Evolutionary conservation across 2,329 filamentous ascomycete genomes (phyloP), one percentile per base, ranked within the genome.

Genomic region (Cytospora paraplurivora): DNA sequence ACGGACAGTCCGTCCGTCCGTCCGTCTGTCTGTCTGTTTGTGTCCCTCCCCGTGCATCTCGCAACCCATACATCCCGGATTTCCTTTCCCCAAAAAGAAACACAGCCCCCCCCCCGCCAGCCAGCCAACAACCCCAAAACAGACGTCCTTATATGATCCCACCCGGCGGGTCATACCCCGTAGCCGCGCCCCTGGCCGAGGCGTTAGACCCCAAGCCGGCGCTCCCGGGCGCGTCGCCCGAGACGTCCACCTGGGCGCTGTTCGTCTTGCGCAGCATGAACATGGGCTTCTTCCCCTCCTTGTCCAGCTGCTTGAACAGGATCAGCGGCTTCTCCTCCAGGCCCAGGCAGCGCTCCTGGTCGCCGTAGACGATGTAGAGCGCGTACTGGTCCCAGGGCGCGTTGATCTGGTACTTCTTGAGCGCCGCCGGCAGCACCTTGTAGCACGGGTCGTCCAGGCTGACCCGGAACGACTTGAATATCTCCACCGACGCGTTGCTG

Each of bases 401-500:
- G 69, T 96, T 94, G 79, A 99, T 99, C 73, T 98, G 95, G 78
- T 99, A 99, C 75, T 97, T 97, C 75, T 96, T 96, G 19, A 99
- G 84, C 2, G 95, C 95, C 17, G 96, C 95, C 1, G 95, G 95
- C 1, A 99, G 83, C 34, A 99, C 95, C 75, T 97, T 97, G 80
- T 97, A 91, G 78, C 95, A 99, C 3, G 95, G 95, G 72, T 99
- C 95, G 70, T 99, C 95, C 85, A 98, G 96, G 74, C 91, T 95
- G 67, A 99, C 95, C 47, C 94, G 89, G 84, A 99, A 99, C 1
- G 92, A 96, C 76, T 99, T 99, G 87, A 98, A 98, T 65, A 99
- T 97, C 76, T 99, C 95, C 65, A 97, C 93, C 1, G 85, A 86
- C 13, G 83, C 79, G 65, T 83, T 83, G 71, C 79, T 81, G 27